Base-by-base conservation (phyloP, 176 grass and related monocot species). In the Paspalum notatum region DNA sequence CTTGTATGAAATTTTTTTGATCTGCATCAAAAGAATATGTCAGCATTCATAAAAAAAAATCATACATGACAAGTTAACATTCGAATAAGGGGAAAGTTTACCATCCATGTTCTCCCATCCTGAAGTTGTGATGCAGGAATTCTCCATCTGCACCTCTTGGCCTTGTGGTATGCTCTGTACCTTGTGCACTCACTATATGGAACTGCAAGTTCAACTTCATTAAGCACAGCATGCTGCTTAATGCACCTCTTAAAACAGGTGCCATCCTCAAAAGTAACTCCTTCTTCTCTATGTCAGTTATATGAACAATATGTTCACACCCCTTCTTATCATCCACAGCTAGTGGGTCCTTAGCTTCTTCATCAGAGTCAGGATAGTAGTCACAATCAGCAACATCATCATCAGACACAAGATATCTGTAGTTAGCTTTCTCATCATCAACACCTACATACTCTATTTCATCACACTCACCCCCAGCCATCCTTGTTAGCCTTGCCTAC, bases 251-350 rank as follows among this genome's bases (percentile, higher is more conserved):
- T 76, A 6, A 76, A 76, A 5, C 0, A 7, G 0, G 7, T 0
- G 3, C 14, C 14, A 76, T 62, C 56, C 2, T 76, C 22, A 62
- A 62, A 76, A 25, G 22, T 62, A 45, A 48, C 56, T 18, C 74
- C 56, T 45, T 26, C 74, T 76, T 46, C 0, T 73, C 71, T 40
- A 76, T 2, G n/a, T 62, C 54, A 10, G 73, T 76, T 16, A 76
- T n/a, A 64, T 71, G 46, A 0, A 7, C 1, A 8, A 50, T 1
- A 14, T 2, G 0, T 0, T 4, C 7, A 48, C 45, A 47, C 1
- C 22, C 45, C 3, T 22, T 15, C n/a, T 16, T 1, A 49, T 71
- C 45, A 71, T 71, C 25, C 0, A 17, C 22, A 1, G 0, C 1
- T 0, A 48, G 12, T 62, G 59, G 15, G 5, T 72, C 68, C 18